Base-by-base conservation (phyloP, 202 grass and related monocot genomes). In the Dendrocalamus latiflorus region DNA sequence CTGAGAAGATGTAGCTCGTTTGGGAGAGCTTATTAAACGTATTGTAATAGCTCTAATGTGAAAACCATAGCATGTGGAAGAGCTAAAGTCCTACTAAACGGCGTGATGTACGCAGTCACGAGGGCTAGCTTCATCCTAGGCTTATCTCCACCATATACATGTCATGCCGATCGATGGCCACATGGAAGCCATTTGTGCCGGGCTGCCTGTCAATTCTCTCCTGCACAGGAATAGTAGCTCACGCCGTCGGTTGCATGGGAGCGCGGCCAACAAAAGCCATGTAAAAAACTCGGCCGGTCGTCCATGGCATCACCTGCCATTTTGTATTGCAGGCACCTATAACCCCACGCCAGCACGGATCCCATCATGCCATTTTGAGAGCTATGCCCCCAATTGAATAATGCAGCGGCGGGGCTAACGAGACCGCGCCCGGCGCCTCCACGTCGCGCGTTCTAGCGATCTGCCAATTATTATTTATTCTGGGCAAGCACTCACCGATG, bases 351-450 rank as follows among this genome's bases (percentile, higher is more conserved):
- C 86, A 84, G 61, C 76, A 26, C 42, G 13, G 18, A 6, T 9
- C 37, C 79, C 44, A 68, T 84, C 75, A 62, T 53, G 68, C 50
- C 33, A 11, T 34, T 45, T 7, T 37, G 79, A 77, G 79, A 87
- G 85, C 79, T 65, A 48, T 6, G 55, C 56, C 17, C 55, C 49
- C 0, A 4, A 57, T 83, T 30, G 66, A 88, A 83, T 83, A 88
- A 78, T 57, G 34, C 74, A 4, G 26, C 42, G 42, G 3, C 66
- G 43, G 10, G 14, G 1, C 9, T 2, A 11, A 12, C 74, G 42
- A 10, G 9, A 4, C 21, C 8, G n/a, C n/a, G n/a, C n/a, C n/a
- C n/a, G n/a, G n/a, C n/a, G n/a, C 3, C 81, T 75, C 69, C 86
- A 88, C 86, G 81, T 88, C 43, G 81, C 61, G 24, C 17, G 34